A percentile compares a stretch with the other conserved stretches of the same genome.
Evolutionary conservation across 2,329 filamentous ascomycete species (phyloP).

Genomic region (Monosporascus sp.): DNA sequence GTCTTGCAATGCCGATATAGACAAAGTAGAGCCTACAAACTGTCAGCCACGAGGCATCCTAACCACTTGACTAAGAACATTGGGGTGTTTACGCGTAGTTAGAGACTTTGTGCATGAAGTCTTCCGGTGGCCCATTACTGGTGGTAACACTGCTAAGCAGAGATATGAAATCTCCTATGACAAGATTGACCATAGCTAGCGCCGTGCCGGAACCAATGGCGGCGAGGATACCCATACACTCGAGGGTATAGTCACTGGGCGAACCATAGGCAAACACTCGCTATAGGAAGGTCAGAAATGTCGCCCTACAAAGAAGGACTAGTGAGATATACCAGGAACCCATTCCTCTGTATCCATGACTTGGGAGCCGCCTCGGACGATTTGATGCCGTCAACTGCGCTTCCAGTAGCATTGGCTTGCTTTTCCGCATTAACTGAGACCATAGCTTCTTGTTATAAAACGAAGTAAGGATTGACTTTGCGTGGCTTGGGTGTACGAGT

Average conservation of each 20-base stretch:
- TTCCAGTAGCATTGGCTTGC: neutral
- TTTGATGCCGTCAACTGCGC: neutral
- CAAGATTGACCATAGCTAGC: conserved; percentile 23
- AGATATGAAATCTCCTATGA: conserved; percentile 23
- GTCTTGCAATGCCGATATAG: conserved; percentile 19
- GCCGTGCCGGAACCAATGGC: conserved; percentile 22
- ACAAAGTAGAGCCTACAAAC: conserved; percentile 21
- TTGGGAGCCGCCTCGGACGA: neutral
- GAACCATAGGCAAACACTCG: conserved; percentile 20
- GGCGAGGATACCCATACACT: conserved; percentile 15
- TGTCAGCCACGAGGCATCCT: too few species aligned
- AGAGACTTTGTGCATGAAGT: neutral
- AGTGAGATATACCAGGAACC: neutral
- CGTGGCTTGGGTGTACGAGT: too few species aligned
- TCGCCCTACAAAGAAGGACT: neutral
- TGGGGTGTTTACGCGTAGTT: neutral
- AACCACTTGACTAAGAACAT: too few species aligned
- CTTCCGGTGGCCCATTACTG: neutral
- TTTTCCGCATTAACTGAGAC: neutral
- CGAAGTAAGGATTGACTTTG: too few species aligned
- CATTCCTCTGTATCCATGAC: neutral
- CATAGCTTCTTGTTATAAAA: neutral
- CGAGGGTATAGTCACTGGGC: conserved; percentile 17
- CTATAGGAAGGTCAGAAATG: conserved; percentile 5
- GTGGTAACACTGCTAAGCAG: conserved; percentile 14